A percentile compares a stretch with the other conserved stretches of the same genome.
Conservation (phyloP, 768 basidiomycete genomes). For the Mycena pura region DNA sequence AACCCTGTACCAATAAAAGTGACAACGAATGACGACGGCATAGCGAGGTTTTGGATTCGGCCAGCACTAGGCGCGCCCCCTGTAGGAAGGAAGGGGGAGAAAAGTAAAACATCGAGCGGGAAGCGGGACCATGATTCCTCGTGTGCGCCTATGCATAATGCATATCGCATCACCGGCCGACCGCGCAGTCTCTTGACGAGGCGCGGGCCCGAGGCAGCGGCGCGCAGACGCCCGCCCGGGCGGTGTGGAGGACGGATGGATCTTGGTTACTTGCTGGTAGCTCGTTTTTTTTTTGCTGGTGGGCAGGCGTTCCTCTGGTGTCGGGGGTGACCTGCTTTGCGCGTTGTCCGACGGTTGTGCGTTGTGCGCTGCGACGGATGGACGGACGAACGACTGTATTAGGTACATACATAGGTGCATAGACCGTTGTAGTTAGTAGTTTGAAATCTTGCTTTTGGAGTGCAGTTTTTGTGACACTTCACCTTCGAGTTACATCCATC, state of each 20-base stretch:
- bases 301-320: too few species aligned
- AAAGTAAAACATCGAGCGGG: neutral
- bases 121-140: constrained; percentile 13
- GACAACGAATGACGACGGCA: neutral
- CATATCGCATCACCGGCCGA: constrained; percentile 1
- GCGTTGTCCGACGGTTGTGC: too few species aligned
- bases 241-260: constrained; percentile 4
- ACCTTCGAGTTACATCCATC: too few species aligned
- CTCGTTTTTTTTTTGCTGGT: neutral
- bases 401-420: too few species aligned
- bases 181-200: constrained; percentile 19
- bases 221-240: neutral
- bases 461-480: too few species aligned
- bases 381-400: constrained; percentile 20
- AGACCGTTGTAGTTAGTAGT: constrained; percentile 24
- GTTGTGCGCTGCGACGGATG: too few species aligned
- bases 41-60: neutral
- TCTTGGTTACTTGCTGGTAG: constrained; percentile 11
- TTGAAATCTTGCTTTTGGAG: constrained; percentile 7
- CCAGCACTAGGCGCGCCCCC: neutral
- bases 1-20: constrained; percentile 17
- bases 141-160: neutral
- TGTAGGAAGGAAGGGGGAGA: neutral
- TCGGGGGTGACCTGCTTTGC: too few species aligned
- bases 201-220: constrained; percentile 5